These are phyloP conservation scores for Cercospora sp. DNA, from an alignment of 2,329 filamentous ascomycete species.

Conservation along the genomic window DNA sequence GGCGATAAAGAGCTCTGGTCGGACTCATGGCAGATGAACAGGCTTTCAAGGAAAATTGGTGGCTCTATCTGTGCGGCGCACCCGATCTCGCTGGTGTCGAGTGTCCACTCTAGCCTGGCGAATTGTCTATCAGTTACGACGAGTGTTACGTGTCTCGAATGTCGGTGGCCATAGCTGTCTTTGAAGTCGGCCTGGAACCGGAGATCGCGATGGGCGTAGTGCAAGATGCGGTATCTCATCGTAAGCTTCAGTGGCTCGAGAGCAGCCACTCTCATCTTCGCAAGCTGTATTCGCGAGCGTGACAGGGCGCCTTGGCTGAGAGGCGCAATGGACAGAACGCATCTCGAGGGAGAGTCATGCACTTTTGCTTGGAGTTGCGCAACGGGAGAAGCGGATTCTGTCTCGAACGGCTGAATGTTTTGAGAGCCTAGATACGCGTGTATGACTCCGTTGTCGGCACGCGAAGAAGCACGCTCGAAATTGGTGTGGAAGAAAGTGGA, in stretches of 20 bases:
- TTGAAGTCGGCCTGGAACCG: not conserved
- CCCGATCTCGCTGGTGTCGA: not conserved
- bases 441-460: not conserved
- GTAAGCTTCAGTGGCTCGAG: conserved; percentile 3
- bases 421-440: conserved; percentile 1
- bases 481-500: conserved; percentile 43
- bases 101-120: not conserved
- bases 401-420: not conserved
- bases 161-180: not conserved
- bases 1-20: not conserved
- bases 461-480: conserved; percentile 39
- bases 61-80: not conserved
- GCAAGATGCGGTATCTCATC: not conserved
- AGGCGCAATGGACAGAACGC: not conserved
- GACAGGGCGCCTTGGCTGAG: not conserved
- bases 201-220: not conserved
- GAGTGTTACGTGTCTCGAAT: not conserved
- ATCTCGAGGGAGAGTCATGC: not conserved
- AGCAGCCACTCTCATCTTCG: not conserved
- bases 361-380: not conserved
- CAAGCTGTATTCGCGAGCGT: not conserved
- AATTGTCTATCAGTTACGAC: not conserved
- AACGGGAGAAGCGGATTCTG: not conserved
- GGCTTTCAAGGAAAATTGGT: not conserved
- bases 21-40: not conserved